These are phyloP conservation scores for Aspergillus sclerotialis DNA, from an alignment of 2,329 filamentous ascomycete genomes.

Conservation along the genomic window DNA sequence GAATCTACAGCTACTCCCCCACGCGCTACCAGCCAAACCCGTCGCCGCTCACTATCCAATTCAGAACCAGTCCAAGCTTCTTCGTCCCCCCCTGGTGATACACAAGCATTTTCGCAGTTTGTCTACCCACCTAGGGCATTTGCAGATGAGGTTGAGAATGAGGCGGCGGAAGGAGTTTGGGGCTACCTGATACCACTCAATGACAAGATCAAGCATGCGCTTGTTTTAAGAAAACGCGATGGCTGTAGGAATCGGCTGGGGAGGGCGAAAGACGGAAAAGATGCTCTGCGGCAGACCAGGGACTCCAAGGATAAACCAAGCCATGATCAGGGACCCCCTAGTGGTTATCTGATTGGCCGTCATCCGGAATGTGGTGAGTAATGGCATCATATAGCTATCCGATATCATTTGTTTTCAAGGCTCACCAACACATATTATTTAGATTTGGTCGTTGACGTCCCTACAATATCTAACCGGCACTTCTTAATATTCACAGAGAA, in stretches of 20 bases:
- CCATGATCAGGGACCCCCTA: conserved; percentile 53
- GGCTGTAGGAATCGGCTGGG: conserved; percentile 55
- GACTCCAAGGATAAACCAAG: conserved; percentile 53
- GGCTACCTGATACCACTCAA: conserved; percentile 86
- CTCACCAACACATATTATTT: conserved; percentile 10
- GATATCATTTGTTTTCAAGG: background rate
- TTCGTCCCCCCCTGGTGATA: conserved; percentile 66
- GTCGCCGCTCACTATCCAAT: conserved; percentile 37
- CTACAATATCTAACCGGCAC: conserved; percentile 76
- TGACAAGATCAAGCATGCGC: conserved; percentile 56
- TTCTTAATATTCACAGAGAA: conserved; percentile 51
- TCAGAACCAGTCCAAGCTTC: conserved; percentile 33
- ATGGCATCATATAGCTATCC: background rate
- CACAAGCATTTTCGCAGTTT: conserved; percentile 75
- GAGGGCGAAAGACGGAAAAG: conserved; percentile 30
- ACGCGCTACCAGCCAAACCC: conserved; percentile 50
- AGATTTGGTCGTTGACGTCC: conserved; percentile 69
- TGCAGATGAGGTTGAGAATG: conserved; percentile 77
- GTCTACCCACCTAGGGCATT: conserved; percentile 64
- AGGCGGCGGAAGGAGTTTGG: conserved; percentile 83
- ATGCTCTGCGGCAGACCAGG: conserved; percentile 46
- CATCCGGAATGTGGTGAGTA: conserved; percentile 86
- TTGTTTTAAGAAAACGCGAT: conserved; percentile 70
- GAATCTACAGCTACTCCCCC: conserved; percentile 67
- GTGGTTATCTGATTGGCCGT: conserved; percentile 84